Evolutionary conservation across 2,329 filamentous ascomycete genomes (phyloP), one percentile per base, ranked within the genome.

Genomic region (Penicillium sp.): DNA sequence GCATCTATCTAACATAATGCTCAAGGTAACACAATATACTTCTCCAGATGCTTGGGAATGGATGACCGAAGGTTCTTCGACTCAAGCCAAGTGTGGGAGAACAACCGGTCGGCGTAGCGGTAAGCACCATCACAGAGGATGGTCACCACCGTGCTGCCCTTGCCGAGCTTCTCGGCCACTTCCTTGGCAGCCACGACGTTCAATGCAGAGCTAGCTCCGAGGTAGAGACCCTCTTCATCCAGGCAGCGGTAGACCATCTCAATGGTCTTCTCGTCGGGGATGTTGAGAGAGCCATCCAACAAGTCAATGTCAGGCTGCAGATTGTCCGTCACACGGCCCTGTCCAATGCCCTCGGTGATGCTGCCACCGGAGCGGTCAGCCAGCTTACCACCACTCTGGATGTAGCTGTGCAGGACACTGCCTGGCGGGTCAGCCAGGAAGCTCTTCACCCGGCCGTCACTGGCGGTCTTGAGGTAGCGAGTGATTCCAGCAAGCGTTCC

Each of bases 311-410:
- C 95, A 4, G 91, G 91, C 78, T 87, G 83, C 67, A 99, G 81
- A 79, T 99, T 99, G 75, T 97, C 92, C n/a, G 95, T 99, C 56
- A 99, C 87, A 56, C 95, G 90, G 40, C 95, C 95, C 82, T 98
- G 95, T 22, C 95, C 95, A 72, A 99, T 99, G 26, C 95, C 95
- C 81, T 99, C 95, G 2, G 95, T 99, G 80, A 99, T 98, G 73
- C 91, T 95, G 58, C 91, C 89, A 10, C 95, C 95, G 2, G 83
- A 82, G 55, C 95, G 86, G 74, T 97, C 94, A n/a, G 83, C 82
- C 58, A 98, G 83, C 75, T 91, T 90, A 42, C 93, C 93, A 13
- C 93, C 93, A 17, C 90, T 93, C 62, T 87, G 85, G 69, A 99
- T 90, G 81, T 97, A 98, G 63, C 90, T 92, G 82, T 97, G 93